A percentile compares a stretch with the other conserved stretches of the same genome.
Evolutionary conservation across 768 basidiomycete genomes (phyloP).

Genomic region (Trametes punicea): DNA sequence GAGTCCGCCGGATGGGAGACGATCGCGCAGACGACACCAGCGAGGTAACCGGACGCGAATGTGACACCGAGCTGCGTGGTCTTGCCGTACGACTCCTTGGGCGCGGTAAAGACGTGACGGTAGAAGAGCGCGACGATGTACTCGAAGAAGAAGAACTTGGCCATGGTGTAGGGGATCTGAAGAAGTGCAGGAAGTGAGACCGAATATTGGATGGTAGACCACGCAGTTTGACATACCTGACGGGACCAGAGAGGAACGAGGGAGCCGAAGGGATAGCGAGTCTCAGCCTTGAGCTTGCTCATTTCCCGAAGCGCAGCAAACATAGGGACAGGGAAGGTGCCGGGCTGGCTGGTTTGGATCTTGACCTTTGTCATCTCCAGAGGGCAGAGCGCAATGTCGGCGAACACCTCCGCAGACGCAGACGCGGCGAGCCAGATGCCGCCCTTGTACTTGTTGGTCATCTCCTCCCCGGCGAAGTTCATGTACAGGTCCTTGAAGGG

Average conservation of each 20-base stretch:
- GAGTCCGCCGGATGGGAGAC: conserved; percentile 97
- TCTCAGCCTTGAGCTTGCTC: conserved; percentile 61
- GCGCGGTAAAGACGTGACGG: conserved; percentile 77
- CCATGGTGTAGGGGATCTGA: conserved; percentile 98
- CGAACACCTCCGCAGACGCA: conserved; percentile 93
- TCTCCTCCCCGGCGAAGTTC: conserved; percentile 86
- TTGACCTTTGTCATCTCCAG: conserved; percentile 93
- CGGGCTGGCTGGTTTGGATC: conserved; percentile 73
- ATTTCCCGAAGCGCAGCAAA: conserved; percentile 71
- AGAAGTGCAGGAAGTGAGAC: not conserved
- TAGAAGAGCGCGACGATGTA: conserved; percentile 86
- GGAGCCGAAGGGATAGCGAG: conserved; percentile 84
- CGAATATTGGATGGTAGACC: no score
- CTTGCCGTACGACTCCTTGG: conserved; percentile 78
- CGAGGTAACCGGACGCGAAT: conserved; percentile 88
- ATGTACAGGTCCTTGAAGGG: conserved; percentile 92
- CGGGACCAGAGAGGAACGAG: conserved; percentile 86
- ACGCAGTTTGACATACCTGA: conserved; percentile 48
- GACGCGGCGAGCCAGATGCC: conserved; percentile 93
- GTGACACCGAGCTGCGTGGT: conserved; percentile 86
- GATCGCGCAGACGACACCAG: conserved; percentile 93
- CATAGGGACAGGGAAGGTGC: conserved; percentile 77
- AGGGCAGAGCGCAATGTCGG: conserved; percentile 94
- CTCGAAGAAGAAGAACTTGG: conserved; percentile 97
- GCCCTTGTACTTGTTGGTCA: conserved; percentile 76